Percentiles rank a stretch among this genome's conserved stretches.
Evolutionary conservation across 2,329 filamentous ascomycete species (phyloP).

Genomic region (Triangularia setosa): DNA sequence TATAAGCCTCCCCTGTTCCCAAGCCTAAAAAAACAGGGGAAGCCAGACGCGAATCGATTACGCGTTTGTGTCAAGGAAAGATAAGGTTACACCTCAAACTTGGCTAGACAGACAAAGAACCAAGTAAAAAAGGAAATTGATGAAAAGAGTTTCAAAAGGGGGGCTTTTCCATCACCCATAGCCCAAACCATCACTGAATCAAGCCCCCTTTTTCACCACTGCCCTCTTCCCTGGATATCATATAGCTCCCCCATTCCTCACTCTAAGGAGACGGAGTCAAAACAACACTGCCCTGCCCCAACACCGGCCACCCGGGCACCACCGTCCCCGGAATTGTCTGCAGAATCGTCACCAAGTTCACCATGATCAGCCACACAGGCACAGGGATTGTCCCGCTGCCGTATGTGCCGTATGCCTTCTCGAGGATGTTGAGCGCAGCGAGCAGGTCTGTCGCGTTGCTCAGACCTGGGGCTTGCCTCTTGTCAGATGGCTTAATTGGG

Average conservation of each 20-base stretch:
- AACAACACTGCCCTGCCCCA: slow-evolving; percentile 21
- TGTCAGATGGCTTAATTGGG: slow-evolving; percentile 22
- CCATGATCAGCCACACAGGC: slow-evolving; percentile 26
- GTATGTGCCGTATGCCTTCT: slow-evolving; percentile 24
- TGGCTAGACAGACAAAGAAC: slow-evolving; percentile 10
- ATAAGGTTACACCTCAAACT: slow-evolving; percentile 4
- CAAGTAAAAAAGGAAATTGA: slow-evolving; percentile 7
- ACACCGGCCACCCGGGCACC: slow-evolving; percentile 15
- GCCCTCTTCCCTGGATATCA: background rate
- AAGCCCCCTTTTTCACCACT: background rate
- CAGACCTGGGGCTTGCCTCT: background rate
- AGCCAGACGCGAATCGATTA: background rate
- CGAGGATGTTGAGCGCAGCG: slow-evolving; percentile 20
- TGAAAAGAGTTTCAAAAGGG: slow-evolving; percentile 12
- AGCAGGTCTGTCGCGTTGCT: slow-evolving; percentile 21
- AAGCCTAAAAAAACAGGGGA: background rate
- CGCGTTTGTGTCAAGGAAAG: background rate
- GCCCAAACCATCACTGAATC: background rate
- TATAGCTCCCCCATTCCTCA: background rate
- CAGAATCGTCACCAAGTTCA: slow-evolving; percentile 26
- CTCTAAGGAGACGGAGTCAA: background rate
- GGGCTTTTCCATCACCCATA: background rate
- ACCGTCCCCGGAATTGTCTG: slow-evolving; percentile 22
- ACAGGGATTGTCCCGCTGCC: slow-evolving; percentile 22
- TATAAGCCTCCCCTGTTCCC: slow-evolving; percentile 5